Evolutionary conservation across 768 basidiomycete species (phyloP).

Genomic region (Lanmaoa pseudosensibilis): DNA sequence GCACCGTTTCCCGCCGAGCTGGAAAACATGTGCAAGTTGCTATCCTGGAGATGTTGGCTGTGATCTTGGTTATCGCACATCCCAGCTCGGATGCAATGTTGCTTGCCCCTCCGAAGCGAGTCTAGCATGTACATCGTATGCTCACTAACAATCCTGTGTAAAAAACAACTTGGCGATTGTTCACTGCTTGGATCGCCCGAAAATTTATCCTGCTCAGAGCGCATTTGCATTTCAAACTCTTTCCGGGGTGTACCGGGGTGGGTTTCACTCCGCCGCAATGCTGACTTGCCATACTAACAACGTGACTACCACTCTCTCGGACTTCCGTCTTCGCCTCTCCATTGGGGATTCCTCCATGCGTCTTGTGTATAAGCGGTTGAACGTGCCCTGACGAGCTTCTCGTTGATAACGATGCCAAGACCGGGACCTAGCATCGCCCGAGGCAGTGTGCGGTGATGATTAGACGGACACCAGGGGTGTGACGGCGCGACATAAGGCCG

Average conservation of each 20-base stretch:
- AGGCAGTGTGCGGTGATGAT: constrained; percentile 3
- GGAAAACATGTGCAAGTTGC: background rate
- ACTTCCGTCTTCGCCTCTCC: constrained; percentile 55
- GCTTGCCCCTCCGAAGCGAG: background rate
- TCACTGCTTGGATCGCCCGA: no score
- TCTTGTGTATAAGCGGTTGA: constrained; percentile 15
- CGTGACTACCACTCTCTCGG: constrained; percentile 51
- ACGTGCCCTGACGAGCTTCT: constrained; percentile 45
- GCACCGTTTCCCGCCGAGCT: constrained; percentile 9
- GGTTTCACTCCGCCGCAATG: background rate
- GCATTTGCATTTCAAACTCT: background rate
- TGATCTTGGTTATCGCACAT: background rate
- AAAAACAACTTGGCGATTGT: no score
- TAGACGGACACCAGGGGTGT: background rate
- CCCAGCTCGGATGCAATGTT: background rate
- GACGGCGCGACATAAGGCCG: background rate
- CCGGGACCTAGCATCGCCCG: constrained; percentile 44
- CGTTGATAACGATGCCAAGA: constrained; percentile 62
- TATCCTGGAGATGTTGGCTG: background rate
- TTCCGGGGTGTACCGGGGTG: background rate
- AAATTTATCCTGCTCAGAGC: no score
- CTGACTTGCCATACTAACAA: background rate
- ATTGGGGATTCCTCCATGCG: constrained; percentile 40
- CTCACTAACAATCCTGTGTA: no score
- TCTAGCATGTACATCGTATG: background rate